These are phyloP conservation scores for Lactarius tabidus DNA, from an alignment of 768 basidiomycete genomes.

Conservation along the genomic window DNA sequence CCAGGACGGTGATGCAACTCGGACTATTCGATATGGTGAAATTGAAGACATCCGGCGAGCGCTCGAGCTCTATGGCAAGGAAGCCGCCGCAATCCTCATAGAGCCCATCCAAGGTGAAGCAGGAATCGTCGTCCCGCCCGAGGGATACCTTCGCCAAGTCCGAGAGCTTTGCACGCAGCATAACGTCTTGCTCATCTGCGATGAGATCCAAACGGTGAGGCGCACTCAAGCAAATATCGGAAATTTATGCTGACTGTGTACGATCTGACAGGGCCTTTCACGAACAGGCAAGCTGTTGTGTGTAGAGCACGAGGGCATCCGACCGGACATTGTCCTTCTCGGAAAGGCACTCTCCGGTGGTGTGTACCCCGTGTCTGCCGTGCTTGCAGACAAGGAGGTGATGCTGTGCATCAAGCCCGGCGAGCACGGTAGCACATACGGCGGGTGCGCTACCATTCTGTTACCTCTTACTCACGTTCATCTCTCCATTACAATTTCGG, in stretches of 20 bases:
- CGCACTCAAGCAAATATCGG: constrained; percentile 13
- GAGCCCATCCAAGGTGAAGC: constrained; percentile 99
- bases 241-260: constrained; percentile 12
- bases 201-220: constrained; percentile 91
- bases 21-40: constrained; percentile 78
- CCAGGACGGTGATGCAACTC: constrained; percentile 46
- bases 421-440: constrained; percentile 95
- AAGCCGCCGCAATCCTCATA: constrained; percentile 89
- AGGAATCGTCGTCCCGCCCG: constrained; percentile 88
- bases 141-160: constrained; percentile 76
- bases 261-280: constrained; percentile 63
- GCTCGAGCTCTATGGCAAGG: constrained; percentile 71
- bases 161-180: constrained; percentile 86
- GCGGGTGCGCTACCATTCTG: constrained; percentile 57
- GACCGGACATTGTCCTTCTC: constrained; percentile 88
- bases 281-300: constrained; percentile 94
- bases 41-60: constrained; percentile 80
- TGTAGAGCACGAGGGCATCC: constrained; percentile 79
- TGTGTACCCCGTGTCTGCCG: constrained; percentile 95
- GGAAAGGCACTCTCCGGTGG: constrained; percentile 98
- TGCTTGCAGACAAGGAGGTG: constrained; percentile 84
- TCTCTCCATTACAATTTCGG: not conserved
- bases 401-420: constrained; percentile 95
- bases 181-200: constrained; percentile 94
- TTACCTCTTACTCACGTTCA: constrained; percentile 4